Base-by-base conservation (phyloP, 305 asterid species). In the Striga hermonthica region DNA sequence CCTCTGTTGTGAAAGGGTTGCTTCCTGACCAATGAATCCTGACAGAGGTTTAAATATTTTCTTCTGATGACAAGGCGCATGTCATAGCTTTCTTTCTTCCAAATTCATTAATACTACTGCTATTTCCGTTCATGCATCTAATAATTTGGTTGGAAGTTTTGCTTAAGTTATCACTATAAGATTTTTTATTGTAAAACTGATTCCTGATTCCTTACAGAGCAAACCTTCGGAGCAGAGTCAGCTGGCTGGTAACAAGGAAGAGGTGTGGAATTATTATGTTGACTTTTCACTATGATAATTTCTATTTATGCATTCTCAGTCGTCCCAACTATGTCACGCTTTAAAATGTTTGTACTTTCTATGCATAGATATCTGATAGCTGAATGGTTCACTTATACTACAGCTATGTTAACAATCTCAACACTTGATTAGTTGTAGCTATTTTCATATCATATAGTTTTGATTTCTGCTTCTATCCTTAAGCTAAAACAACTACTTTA, bases 231-330 rank as follows among this genome's bases (percentile, higher is more conserved):
- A 73, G 65, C 76, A 67, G 78, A 61, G 67, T 75, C 73, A 67
- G 81, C 31, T 22, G 31, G 31, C 31, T 22, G 31, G 31, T 22
- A 87, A 76, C 58, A 45, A 14, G 54, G 81, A 55, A 64, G 88
- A 79, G 95, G 96, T 89, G 75, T 53, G 71, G 64, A 45, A 13
- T 59, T 69, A 13, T 64, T 28, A 66, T 44, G 22, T 40, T 65
- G 52, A 22, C 56, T 7, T 28, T 57, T 60, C 57, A 66, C 43
- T 64, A 64, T 13, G 53, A 60, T 62, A 16, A 57, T 28, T 22
- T 60, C 7, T 37, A 11, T 55, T n/a, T 10, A 10, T 44, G 45
- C 45, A 69, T 48, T 68, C 71, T 52, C 28, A 34, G 37, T 53
- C 67, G 43, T 15, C 55, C 52, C 9, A 22, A 35, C 15, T 47